A percentile compares a stretch with the other conserved stretches of the same genome.
These are phyloP conservation scores for Quercus robur DNA, from an alignment of 306 rosid genomes.

Conservation along the genomic window DNA sequence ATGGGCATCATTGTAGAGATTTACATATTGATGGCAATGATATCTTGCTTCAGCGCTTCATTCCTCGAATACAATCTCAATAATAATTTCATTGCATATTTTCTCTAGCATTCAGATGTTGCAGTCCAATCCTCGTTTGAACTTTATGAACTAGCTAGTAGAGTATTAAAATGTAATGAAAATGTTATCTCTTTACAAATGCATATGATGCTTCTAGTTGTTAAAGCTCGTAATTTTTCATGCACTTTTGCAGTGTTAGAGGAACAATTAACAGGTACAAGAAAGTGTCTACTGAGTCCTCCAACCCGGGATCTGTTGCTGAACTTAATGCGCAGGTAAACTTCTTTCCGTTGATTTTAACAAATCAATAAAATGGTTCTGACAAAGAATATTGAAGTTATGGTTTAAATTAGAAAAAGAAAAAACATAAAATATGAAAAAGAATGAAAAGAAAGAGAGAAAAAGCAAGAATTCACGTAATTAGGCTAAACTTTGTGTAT, in stretches of 20 bases:
- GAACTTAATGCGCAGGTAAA: conserved; percentile 80
- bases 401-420: neutral
- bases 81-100: too few species aligned
- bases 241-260: conserved; percentile 60
- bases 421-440: too few species aligned
- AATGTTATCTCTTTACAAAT: neutral
- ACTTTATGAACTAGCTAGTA: too few species aligned
- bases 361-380: neutral
- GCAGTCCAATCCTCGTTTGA: too few species aligned
- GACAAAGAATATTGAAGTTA: neutral
- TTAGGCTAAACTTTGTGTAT: too few species aligned
- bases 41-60: too few species aligned
- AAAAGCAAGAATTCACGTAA: too few species aligned
- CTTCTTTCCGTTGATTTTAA: neutral
- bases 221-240: neutral
- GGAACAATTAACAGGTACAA: conserved; percentile 91
- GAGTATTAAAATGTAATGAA: neutral
- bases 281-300: conserved; percentile 67
- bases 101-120: too few species aligned
- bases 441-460: too few species aligned
- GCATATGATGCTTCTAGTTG: neutral
- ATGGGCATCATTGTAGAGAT: too few species aligned
- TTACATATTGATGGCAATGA: too few species aligned
- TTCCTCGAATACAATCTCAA: too few species aligned
- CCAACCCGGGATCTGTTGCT: conserved; percentile 66